Evolutionary conservation across 768 basidiomycete species (phyloP).

Genomic region (Leccinum aurantiacum): DNA sequence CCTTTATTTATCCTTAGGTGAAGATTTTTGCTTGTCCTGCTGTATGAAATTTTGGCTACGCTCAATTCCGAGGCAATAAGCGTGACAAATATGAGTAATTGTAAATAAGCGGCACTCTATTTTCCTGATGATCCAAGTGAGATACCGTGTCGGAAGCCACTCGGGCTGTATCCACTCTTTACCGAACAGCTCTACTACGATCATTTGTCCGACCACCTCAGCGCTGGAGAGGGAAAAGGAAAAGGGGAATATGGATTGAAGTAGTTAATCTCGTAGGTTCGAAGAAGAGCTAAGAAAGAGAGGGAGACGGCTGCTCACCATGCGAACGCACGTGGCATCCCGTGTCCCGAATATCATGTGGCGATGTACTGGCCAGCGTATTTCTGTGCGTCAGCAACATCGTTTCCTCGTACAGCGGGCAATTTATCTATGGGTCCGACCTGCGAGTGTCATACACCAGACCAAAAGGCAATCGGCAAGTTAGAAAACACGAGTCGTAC

Average conservation of each 20-base stretch:
- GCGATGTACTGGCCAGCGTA: conserved; percentile 66
- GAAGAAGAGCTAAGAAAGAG: background rate
- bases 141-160: too few species aligned
- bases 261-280: background rate
- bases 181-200: too few species aligned
- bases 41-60: too few species aligned
- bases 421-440: conserved; percentile 57
- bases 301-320: conserved; percentile 39
- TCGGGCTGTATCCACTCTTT: too few species aligned
- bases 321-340: conserved; percentile 74
- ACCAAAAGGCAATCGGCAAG: background rate
- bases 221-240: background rate
- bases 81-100: too few species aligned
- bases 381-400: conserved; percentile 10
- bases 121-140: too few species aligned
- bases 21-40: too few species aligned
- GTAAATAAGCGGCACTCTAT: too few species aligned
- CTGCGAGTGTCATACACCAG: conserved; percentile 31
- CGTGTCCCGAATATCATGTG: conserved; percentile 75
- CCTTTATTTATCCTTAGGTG: too few species aligned
- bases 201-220: too few species aligned
- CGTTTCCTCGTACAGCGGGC: conserved; percentile 10
- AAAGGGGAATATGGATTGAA: background rate
- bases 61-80: too few species aligned
- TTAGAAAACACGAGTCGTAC: background rate